Evolutionary conservation across 116 monocot genomes (phyloP), one percentile per base, ranked within the genome.

Genomic region (Trichopus zeylanicus): DNA sequence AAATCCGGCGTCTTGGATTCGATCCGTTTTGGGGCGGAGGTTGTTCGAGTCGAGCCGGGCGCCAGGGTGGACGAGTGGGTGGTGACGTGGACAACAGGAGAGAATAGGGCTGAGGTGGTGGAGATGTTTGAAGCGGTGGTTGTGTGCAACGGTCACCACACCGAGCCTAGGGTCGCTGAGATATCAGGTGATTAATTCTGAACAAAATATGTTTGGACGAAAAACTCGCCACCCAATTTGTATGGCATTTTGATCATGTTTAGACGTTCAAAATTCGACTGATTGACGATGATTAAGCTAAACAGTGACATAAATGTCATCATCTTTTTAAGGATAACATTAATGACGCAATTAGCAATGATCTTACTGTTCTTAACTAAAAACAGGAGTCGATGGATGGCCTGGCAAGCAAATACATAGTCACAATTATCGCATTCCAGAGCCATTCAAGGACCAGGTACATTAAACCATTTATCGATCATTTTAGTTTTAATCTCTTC

Each of bases 81-180:
- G 5, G 70, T 71, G 34, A 33, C 35, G 67, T 55, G 55, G 61
- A 23, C 35, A 38, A 20, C 16, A 12, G 63, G 3, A 22, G 39
- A 7, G 29, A 62, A 48, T n/a, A 38, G 16, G 9, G 19, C n/a
- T 48, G 57, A 21, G 51, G 53, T 11, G 65, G 37, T 7, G 61
- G 72, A 72, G 71, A 38, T 5, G 62, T 77, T 77, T 39, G 65
- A 71, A 33, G 70, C 77, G 20, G 70, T 77, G 51, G 77, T 77
- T 22, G 71, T 77, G 7, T 71, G 66, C 34, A 67, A 48, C 34
- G 71, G 77, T 5, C 77, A 72, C 31, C 28, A 29, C 28, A 51
- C 48, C 3, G 65, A 67, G 57, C 77, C 70, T 6, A 49, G 51
- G 26, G 1, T 75, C 18, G 39, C 75, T 15, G 63, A 63, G 23